Conservation (phyloP, 441 rosid species). For the Flueggea neowawraea region DNA sequence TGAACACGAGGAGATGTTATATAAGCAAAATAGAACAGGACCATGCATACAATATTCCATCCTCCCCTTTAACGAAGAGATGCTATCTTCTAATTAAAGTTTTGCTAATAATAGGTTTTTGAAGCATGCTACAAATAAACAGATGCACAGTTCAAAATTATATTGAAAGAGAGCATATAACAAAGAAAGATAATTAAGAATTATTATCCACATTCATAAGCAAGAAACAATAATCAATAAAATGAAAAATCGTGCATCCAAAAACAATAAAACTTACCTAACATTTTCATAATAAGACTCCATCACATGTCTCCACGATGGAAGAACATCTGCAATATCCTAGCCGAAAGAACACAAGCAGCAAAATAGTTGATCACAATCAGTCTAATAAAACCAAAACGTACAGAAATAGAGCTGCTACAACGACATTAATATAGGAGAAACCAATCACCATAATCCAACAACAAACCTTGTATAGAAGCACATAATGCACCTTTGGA, state of each 20-base stretch:
- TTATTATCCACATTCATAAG: background rate
- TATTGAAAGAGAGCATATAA: too few relatives aligned
- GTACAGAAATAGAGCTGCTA: background rate
- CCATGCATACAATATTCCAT: too few relatives aligned
- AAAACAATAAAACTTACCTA: constrained; percentile 33
- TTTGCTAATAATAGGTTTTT: too few relatives aligned
- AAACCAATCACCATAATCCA: background rate
- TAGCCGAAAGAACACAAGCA: constrained; percentile 9
- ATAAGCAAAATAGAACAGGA: too few relatives aligned
- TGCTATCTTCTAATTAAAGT: too few relatives aligned
- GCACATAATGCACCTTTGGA: constrained; percentile 36
- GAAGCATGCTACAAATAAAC: too few relatives aligned
- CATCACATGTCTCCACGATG: constrained; percentile 69
- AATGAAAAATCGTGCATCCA: background rate
- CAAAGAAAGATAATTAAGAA: background rate
- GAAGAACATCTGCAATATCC: constrained; percentile 55
- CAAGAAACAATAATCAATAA: background rate
- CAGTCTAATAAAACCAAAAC: background rate
- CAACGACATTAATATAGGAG: too few relatives aligned
- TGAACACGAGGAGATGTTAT: too few relatives aligned
- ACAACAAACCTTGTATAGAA: background rate
- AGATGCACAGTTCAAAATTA: too few relatives aligned
- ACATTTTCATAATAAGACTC: constrained; percentile 46
- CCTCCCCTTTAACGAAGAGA: too few relatives aligned
- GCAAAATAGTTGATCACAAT: background rate